These are phyloP conservation scores for Blattamonas nauphoetae DNA, from an alignment of 78 protist genomes.

Conservation along the genomic window DNA sequence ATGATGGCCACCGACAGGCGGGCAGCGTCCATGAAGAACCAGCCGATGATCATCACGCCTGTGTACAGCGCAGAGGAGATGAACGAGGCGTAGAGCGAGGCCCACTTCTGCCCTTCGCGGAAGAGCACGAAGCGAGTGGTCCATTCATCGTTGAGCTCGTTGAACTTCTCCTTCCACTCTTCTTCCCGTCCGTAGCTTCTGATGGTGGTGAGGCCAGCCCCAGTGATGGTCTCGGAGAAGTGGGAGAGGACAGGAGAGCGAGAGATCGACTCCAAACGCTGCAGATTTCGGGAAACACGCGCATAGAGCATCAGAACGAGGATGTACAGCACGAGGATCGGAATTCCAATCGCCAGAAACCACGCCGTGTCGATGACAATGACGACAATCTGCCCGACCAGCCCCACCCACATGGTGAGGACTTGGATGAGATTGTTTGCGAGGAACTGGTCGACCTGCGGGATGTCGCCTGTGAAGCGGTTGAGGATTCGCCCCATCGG, in stretches of 20 bases:
- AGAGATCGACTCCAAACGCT: slow-evolving; percentile 62
- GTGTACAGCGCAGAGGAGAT: neutral
- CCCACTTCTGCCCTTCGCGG: slow-evolving; percentile 12
- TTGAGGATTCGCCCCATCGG: slow-evolving; percentile 47
- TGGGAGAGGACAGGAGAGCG: slow-evolving; percentile 71
- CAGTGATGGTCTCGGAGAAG: slow-evolving; percentile 63
- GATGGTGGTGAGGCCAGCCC: slow-evolving; percentile 72
- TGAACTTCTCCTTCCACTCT: neutral
- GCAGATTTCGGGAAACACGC: slow-evolving; percentile 55
- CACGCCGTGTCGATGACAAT: slow-evolving; percentile 33
- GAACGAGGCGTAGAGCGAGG: neutral
- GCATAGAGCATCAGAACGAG: slow-evolving; percentile 54
- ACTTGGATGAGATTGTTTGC: slow-evolving; percentile 7
- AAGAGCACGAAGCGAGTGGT: neutral
- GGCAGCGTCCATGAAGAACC: neutral
- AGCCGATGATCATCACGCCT: neutral
- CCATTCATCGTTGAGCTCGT: neutral
- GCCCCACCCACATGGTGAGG: slow-evolving; percentile 11
- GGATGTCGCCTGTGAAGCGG: slow-evolving; percentile 5
- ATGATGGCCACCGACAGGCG: neutral
- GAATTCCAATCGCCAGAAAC: slow-evolving; percentile 41
- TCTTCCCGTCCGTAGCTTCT: slow-evolving; percentile 56
- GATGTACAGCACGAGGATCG: slow-evolving; percentile 47
- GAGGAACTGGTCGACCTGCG: neutral
- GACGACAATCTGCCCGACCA: slow-evolving; percentile 26